Percentiles rank a stretch among this genome's conserved stretches.
phyloP scores from a whole-genome alignment of 768 basidiomycete genomes.

The Mycena maculata region DNA sequence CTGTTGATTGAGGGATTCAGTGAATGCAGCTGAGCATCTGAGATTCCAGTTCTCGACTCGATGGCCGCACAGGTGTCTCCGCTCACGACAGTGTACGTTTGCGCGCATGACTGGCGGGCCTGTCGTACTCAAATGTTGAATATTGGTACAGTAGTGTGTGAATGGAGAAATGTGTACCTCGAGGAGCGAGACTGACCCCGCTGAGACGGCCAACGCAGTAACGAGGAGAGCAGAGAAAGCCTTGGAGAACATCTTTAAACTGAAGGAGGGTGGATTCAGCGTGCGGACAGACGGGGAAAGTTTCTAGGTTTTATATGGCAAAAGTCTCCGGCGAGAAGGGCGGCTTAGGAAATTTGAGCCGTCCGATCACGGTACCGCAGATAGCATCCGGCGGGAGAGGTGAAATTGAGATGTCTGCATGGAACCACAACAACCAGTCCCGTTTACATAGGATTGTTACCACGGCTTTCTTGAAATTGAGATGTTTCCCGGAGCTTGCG shows the following conservation, averaged over 20 bases:
- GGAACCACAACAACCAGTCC: background rate
- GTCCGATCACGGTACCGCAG: background rate
- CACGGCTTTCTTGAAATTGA: slow-evolving; percentile 10
- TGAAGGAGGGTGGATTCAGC: slow-evolving; percentile 12
- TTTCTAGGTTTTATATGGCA: slow-evolving; percentile 15
- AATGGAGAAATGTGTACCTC: slow-evolving; percentile 19
- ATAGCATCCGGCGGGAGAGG: background rate
- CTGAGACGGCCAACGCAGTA: slow-evolving; percentile 19
- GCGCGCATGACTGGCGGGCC: slow-evolving; percentile 17
- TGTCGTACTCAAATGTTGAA: slow-evolving; percentile 5
- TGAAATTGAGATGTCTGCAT: background rate
- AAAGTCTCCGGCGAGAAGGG: slow-evolving; percentile 8
- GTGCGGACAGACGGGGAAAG: slow-evolving; percentile 10
- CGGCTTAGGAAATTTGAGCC: slow-evolving; percentile 6
- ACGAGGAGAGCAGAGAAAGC: slow-evolving; percentile 21
- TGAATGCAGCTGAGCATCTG: slow-evolving; percentile 8
- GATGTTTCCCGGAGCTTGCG: slow-evolving; percentile 1
- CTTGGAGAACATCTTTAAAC: slow-evolving; percentile 14
- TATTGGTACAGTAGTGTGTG: background rate
- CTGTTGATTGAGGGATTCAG: slow-evolving; percentile 21
- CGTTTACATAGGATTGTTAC: background rate
- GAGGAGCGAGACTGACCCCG: slow-evolving; percentile 12
- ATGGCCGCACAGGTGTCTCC: slow-evolving; percentile 13
- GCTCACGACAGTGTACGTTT: slow-evolving; percentile 15
- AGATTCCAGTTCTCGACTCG: background rate